Conservation (phyloP, 257 asterid genomes). For the Solanum chmielewskii region DNA sequence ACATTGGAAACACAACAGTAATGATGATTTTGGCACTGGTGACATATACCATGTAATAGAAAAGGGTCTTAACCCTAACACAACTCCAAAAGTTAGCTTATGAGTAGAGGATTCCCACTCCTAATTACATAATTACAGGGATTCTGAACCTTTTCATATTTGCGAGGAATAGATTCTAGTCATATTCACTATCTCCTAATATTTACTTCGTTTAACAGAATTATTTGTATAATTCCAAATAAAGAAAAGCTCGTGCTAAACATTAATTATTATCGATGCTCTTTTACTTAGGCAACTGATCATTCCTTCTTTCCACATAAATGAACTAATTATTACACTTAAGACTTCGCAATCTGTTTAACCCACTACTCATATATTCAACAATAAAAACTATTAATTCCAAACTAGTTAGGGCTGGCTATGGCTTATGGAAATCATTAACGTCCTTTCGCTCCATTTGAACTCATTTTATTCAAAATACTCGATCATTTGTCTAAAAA, state of each 20-base stretch:
- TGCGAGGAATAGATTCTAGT: not conserved
- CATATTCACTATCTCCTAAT: not conserved
- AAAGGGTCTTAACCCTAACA: not conserved
- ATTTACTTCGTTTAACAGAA: not conserved
- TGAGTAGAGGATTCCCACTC: not conserved
- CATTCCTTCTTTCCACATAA: not conserved
- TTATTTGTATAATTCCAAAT: not conserved
- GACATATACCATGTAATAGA: not conserved
- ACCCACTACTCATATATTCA: not conserved
- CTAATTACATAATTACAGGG: not conserved
- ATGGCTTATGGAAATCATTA: not conserved
- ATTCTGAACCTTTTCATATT: not conserved
- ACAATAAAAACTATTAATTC: not conserved
- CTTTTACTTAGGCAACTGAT: not conserved
- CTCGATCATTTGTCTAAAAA: not conserved
- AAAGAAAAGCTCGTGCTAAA: not conserved
- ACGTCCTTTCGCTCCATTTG: not conserved
- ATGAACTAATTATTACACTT: not conserved
- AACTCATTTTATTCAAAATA: not conserved
- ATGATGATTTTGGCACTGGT: not conserved
- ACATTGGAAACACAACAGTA: not conserved
- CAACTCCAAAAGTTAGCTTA: not conserved
- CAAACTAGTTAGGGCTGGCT: not conserved
- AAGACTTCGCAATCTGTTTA: not conserved
- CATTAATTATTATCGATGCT: not conserved